A percentile compares a stretch with the other conserved stretches of the same genome.
Evolutionary conservation across 257 asterid genomes (phyloP).

Genomic region (Oldenlandia corymbosa): DNA sequence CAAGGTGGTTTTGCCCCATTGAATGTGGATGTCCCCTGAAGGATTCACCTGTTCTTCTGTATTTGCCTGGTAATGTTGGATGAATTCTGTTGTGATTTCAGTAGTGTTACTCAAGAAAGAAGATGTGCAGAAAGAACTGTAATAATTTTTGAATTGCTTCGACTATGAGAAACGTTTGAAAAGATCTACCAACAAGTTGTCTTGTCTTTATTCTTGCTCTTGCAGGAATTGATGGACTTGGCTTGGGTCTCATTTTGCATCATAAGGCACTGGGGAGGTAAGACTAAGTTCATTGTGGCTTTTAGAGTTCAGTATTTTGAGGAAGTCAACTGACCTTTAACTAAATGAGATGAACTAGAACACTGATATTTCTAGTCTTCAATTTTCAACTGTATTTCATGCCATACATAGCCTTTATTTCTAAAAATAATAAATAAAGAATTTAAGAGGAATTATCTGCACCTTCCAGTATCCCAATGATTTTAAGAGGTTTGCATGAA

Average conservation of each 20-base stretch:
- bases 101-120: no score
- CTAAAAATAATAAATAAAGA: no score
- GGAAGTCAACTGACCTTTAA: background rate
- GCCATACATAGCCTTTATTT: background rate
- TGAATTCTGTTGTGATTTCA: no score
- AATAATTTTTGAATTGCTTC: no score
- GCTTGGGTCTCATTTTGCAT: conserved; percentile 55
- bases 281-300: background rate
- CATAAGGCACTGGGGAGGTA: conserved; percentile 58
- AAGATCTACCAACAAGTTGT: no score
- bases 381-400: background rate
- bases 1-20: conserved; percentile 59
- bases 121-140: no score
- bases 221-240: conserved; percentile 62
- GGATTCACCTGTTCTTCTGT: conserved; percentile 54
- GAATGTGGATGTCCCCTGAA: conserved; percentile 41
- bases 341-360: no score
- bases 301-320: no score
- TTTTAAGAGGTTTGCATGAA: background rate
- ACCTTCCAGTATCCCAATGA: background rate
- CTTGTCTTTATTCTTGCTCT: background rate
- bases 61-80: conserved; percentile 41
- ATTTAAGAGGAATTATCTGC: background rate
- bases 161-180: no score
- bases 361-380: background rate